Base-by-base conservation (phyloP, 257 asterid species). In the Eustoma russellianum region DNA sequence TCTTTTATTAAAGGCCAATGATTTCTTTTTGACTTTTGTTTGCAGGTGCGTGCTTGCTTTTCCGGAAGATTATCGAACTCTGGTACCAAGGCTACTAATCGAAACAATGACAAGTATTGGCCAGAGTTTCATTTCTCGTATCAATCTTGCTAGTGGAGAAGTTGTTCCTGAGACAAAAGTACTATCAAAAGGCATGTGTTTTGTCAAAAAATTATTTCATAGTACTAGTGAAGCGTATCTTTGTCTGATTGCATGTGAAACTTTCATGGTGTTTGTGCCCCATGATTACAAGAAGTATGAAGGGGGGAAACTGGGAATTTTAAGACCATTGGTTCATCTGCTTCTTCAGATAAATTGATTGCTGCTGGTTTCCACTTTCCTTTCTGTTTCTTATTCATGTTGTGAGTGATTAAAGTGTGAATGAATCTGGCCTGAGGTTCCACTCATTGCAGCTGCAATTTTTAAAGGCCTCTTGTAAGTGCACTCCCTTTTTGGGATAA, bases 131-230 rank as follows among this genome's bases (percentile, higher is more conserved):
- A 75, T 83, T 60, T 74, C 94, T 71, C 95, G 83, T 57, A 60
- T 88, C 66, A 92, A 92, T 73, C 83, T 85, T 78, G 95, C 95
- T 64, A 77, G 86, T 46, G 99, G 95, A 13, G 88, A 79, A 63
- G 94, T 74, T 58, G 85, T 85, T 68, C 93, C 97, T 52, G 97
- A 92, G 87, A 92, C 99, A 33, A 92, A 74, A 79, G 75, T 95
- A 46, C 56, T 92, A 79, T 86, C 72, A 33, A 92, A 92, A 83
- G 99, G 98, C 85, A 59, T 59, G 47, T 53, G 56, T 64, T 53
- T 33, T 41, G 44, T 9, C 52, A 38, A 38, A 38, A 38, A 7
- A 7, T 38, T 8, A 38, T 38, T 38, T 38, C 43, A 3, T 7
- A 38, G 12, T 7, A 1, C 5, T 38, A 38, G 11, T 24, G 30